Base-by-base conservation (phyloP, 2,329 filamentous ascomycete genomes). In the Colletotrichum paranaense region DNA sequence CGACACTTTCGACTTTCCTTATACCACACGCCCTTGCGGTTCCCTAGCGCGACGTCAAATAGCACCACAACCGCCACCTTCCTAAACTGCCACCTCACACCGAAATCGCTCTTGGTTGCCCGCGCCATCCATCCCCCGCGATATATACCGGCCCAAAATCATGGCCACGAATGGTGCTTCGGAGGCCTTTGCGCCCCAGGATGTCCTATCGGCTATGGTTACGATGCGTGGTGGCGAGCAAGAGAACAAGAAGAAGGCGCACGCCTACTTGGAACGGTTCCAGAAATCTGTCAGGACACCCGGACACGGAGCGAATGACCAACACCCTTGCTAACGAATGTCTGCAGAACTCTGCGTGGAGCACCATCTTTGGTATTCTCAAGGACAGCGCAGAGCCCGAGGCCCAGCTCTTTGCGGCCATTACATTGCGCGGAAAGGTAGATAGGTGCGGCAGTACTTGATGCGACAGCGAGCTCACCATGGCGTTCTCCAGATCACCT, bases 401-500 rank as follows among this genome's bases (percentile, higher is more conserved):
- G 82, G 94, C 94, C 30, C 97, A 97, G 82, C 88, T 99, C 74
- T 99, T 99, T 83, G 97, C 97, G 59, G 97, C 97, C 72, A 98
- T 96, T 59, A 99, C 97, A 65, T 87, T 99, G 80, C 98, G 97
- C 86, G 97, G 97, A 88, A 99, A 99, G 92, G 97, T 98, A 87
- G 77, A 86, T 62, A 19, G 19, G 62, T 30, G 58, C 71, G 62
- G 64, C 12, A 24, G 52, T 66, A 22, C 62, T 75, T 38, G 75
- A 62, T 46, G 30, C 62, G 55, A 74, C 30, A 63, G 46, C 26
- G 58, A 64, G 71, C 68, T 72, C 22, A 74, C 52, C 38, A 69
- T 14, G 64, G 35, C 62, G 64, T 24, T 65, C 4, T 56, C 75
- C 76, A 99, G 97, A 98, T 99, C 78, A 95, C 95, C 77, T 99